Evolutionary conservation across 2,329 filamentous ascomycete species (phyloP), one percentile per base, ranked within the genome.

Genomic region (Byssothecium circinans): DNA sequence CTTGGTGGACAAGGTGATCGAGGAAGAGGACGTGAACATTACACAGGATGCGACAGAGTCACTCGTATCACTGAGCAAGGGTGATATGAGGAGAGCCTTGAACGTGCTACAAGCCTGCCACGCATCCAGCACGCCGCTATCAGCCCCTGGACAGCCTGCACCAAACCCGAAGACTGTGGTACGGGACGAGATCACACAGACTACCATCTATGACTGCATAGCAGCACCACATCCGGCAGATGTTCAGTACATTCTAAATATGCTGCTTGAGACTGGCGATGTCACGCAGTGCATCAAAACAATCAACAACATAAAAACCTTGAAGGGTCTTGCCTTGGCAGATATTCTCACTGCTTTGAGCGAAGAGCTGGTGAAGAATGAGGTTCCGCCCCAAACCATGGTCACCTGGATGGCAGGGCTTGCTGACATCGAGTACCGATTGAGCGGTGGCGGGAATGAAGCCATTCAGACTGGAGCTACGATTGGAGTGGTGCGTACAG

Each of bases 91-190:
- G 65, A 79, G 94, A 54, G 91, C 94, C 0, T 72, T 99, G 58
- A 99, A 99, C 64, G 94, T 99, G 8, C 78, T 99, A 22, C 94
- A 99, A 74, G 94, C 94, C 8, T 99, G 94, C 58, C 90, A 97
- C 69, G 94, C 94, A 27, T 95, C 91, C 52, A 95, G 90, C 84
- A 82, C 78, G 76, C 78, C 77, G 3, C 65, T 81, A 14, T 74
- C 76, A 18, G 63, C 73, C 6, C 75, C 76, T 1, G 76, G 79
- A n/a, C 68, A 77, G 50, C 70, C 72, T 38, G 69, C 72, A 12
- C 63, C 69, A 6, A 69, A 75, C 34, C 78, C 52, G 76, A 87
- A 53, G 77, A 81, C 72, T 44, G 83, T 91, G 22, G 78, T 86
- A 45, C 81, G 90, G 33, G 92, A 97, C 50, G 82, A 89, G 58